phyloP scores from a whole-genome alignment of 2,329 filamentous ascomycete species.

The Pseudogymnoascus sp. region DNA sequence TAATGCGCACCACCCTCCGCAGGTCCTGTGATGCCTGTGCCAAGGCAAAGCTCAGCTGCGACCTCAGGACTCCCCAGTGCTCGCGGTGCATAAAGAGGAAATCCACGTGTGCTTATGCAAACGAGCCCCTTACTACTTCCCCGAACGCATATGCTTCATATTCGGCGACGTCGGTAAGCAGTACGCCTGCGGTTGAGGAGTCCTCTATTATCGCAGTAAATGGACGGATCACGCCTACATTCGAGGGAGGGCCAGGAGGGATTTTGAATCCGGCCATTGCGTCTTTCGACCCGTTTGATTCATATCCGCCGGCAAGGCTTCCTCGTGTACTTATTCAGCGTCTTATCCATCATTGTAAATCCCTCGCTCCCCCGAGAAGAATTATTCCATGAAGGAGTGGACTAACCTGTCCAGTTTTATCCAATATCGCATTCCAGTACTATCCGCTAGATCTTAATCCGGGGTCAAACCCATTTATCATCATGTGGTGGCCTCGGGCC shows the following conservation, averaged over 20 bases:
- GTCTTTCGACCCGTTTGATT: slow-evolving; percentile 46
- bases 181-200: slow-evolving; percentile 1
- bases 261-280: slow-evolving; percentile 25
- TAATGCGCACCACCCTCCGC: slow-evolving; percentile 48
- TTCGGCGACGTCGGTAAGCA: slow-evolving; percentile 12
- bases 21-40: slow-evolving; percentile 48
- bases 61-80: slow-evolving; percentile 44
- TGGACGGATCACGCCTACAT: not conserved
- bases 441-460: slow-evolving; percentile 46
- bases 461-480: slow-evolving; percentile 47
- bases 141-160: not conserved
- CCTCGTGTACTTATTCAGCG: slow-evolving; percentile 42
- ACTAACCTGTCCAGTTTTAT: slow-evolving; percentile 37
- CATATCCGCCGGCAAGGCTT: slow-evolving; percentile 45
- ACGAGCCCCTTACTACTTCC: slow-evolving; percentile 39
- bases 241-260: not conserved
- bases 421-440: slow-evolving; percentile 51
- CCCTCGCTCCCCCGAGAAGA: slow-evolving; percentile 15
- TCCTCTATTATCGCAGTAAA: not conserved
- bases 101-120: slow-evolving; percentile 42
- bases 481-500: slow-evolving; percentile 52
- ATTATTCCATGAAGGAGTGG: not conserved
- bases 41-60: slow-evolving; percentile 46
- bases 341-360: slow-evolving; percentile 47
- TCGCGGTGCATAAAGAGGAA: slow-evolving; percentile 45